Percentiles rank a stretch among this genome's conserved stretches.
phyloP scores from a whole-genome alignment of 1,284 basidiomycete genomes.

The Ganoderma meredithae region DNA sequence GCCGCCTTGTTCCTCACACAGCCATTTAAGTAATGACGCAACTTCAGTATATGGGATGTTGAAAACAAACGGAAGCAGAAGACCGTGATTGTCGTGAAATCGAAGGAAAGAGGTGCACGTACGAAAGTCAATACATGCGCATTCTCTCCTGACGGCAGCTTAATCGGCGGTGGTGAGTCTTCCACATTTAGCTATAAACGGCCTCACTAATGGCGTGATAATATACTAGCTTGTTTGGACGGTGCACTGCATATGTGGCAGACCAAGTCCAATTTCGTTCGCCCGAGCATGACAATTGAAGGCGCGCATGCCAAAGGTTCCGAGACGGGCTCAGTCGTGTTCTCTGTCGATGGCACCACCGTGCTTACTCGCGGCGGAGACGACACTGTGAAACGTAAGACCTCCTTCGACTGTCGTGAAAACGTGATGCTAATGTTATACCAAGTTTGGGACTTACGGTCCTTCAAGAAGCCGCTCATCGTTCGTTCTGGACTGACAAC shows the following conservation, averaged over 20 bases:
- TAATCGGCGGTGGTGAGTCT: constrained; percentile 84
- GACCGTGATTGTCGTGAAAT: constrained; percentile 94
- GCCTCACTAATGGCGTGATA: constrained; percentile 13
- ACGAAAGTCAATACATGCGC: constrained; percentile 91
- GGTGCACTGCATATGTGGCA: constrained; percentile 95
- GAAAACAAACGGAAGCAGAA: constrained; percentile 91
- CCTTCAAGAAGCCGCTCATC: constrained; percentile 87
- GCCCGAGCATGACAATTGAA: constrained; percentile 88
- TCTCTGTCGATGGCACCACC: constrained; percentile 84
- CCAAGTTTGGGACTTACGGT: constrained; percentile 92
- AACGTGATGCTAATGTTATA: constrained; percentile 16
- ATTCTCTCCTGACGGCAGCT: constrained; percentile 86
- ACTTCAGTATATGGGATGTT: constrained; percentile 88
- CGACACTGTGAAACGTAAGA: constrained; percentile 92
- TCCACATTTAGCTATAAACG: not conserved
- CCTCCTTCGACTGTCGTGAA: constrained; percentile 12
- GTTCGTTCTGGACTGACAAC: constrained; percentile 73
- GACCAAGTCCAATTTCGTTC: constrained; percentile 88
- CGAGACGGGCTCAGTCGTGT: constrained; percentile 86
- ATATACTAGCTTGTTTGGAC: constrained; percentile 81
- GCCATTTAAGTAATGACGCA: constrained; percentile 9
- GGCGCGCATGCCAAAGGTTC: constrained; percentile 85
- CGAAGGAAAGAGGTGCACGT: constrained; percentile 93
- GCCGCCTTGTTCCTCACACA: not conserved
- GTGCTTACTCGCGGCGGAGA: constrained; percentile 91